Percentiles rank a stretch among this genome's conserved stretches.
Conservation (phyloP, 2,329 filamentous ascomycete species). For the Trichoderma atrobrunneum region DNA sequence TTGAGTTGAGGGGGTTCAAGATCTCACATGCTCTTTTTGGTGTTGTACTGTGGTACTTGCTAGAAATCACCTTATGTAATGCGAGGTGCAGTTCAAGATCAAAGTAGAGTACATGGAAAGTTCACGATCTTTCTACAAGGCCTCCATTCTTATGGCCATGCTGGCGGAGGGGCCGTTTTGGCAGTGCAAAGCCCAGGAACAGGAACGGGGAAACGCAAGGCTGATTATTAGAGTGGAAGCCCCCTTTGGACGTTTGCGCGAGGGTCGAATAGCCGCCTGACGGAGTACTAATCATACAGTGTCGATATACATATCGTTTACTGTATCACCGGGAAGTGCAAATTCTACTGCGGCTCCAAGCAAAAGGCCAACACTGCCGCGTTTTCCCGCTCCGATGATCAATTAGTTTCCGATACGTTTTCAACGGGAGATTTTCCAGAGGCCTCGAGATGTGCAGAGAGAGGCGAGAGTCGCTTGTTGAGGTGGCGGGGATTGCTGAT, state of each 20-base stretch:
- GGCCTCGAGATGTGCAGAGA: background rate
- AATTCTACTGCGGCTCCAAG: background rate
- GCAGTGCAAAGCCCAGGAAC: background rate
- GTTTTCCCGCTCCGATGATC: background rate
- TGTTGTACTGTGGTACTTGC: background rate
- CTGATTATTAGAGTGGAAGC: conserved; percentile 8
- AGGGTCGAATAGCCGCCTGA: background rate
- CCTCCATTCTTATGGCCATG: background rate
- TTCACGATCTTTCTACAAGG: background rate
- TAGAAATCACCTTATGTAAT: background rate
- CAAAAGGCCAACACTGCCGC: background rate
- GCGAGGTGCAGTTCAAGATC: background rate
- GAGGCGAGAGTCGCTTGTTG: background rate
- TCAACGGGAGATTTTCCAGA: background rate
- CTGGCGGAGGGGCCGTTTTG: background rate
- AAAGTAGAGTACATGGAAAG: background rate
- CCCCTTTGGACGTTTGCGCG: background rate
- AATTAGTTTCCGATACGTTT: background rate
- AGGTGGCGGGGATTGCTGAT: conserved; percentile 1
- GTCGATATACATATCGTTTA: background rate
- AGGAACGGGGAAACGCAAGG: background rate
- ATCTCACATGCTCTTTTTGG: background rate
- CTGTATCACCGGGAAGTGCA: background rate
- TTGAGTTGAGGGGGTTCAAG: background rate
- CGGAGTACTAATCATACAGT: background rate